These are phyloP conservation scores for Taphrina betulina DNA, from an alignment of 1,139 yeast genomes.

Conservation along the genomic window DNA sequence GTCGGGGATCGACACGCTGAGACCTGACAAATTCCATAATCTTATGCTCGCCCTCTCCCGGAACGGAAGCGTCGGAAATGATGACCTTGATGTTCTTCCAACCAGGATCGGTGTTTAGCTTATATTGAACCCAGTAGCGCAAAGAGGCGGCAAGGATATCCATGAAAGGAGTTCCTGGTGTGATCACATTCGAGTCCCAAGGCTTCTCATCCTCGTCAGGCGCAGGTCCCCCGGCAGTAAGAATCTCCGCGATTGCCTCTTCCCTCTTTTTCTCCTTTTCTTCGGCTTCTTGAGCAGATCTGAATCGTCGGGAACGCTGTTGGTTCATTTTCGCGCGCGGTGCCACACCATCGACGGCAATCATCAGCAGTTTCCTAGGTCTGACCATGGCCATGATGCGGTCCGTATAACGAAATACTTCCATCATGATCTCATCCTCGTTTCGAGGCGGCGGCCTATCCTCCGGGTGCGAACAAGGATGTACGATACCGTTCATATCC, in stretches of 20 bases:
- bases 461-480: constrained; percentile 96
- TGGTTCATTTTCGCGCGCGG: constrained; percentile 99
- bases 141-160: constrained; percentile 78
- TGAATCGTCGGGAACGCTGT: constrained; percentile 93
- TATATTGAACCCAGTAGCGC: constrained; percentile 87
- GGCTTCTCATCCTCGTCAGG: constrained; percentile 52
- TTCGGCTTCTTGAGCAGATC: constrained; percentile 93
- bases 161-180: constrained; percentile 99
- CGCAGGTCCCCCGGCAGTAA: constrained; percentile 47
- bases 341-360: constrained; percentile 98
- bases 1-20: constrained; percentile 69
- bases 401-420: constrained; percentile 84
- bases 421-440: constrained; percentile 92
- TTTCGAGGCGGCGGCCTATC: constrained; percentile 90
- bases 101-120: constrained; percentile 81
- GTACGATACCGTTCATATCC: constrained; percentile 94
- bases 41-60: constrained; percentile 88
- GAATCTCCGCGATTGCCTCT: constrained; percentile 52
- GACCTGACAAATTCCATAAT: constrained; percentile 84
- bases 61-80: constrained; percentile 95
- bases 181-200: constrained; percentile 91
- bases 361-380: constrained; percentile 82
- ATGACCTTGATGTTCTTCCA: constrained; percentile 81
- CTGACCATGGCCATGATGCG: constrained; percentile 89
- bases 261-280: constrained; percentile 45